phyloP scores from a whole-genome alignment of 371 early-diverging fungal species.

The Mortierella sp. region DNA sequence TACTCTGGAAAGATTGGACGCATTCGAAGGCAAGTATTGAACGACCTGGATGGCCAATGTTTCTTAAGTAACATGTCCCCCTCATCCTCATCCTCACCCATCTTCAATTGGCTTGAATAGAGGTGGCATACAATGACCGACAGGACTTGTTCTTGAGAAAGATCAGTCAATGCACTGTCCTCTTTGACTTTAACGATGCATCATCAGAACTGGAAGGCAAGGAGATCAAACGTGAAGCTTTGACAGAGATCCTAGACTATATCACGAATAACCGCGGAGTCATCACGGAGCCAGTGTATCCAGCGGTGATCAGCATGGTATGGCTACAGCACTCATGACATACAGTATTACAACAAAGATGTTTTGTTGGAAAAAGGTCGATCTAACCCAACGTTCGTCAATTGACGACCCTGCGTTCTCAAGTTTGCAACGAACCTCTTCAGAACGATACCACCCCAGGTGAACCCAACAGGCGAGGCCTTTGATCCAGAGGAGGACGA shows the following conservation, averaged over 20 bases:
- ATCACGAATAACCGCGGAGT: slow-evolving; percentile 85
- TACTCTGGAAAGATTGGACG: slow-evolving; percentile 80
- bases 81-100: too few relatives aligned
- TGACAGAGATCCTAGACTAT: slow-evolving; percentile 93
- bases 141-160: slow-evolving; percentile 88
- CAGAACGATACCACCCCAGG: slow-evolving; percentile 93
- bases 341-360: too few relatives aligned
- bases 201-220: slow-evolving; percentile 90
- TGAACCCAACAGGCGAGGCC: slow-evolving; percentile 91
- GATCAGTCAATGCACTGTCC: slow-evolving; percentile 85
- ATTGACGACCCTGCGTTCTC: too few relatives aligned
- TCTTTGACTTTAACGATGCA: slow-evolving; percentile 95
- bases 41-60: neutral
- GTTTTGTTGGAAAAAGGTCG: too few relatives aligned
- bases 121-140: slow-evolving; percentile 74
- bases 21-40: slow-evolving; percentile 74
- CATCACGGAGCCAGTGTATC: slow-evolving; percentile 88
- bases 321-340: slow-evolving; percentile 3
- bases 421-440: slow-evolving; percentile 93
- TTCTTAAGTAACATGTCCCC: too few relatives aligned
- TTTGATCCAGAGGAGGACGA: slow-evolving; percentile 99
- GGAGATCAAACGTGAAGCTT: slow-evolving; percentile 90
- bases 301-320: slow-evolving; percentile 93
- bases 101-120: slow-evolving; percentile 50
- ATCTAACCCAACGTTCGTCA: neutral